Base-by-base conservation (phyloP, 305 asterid genomes). In the Fraxinus paxiana region DNA sequence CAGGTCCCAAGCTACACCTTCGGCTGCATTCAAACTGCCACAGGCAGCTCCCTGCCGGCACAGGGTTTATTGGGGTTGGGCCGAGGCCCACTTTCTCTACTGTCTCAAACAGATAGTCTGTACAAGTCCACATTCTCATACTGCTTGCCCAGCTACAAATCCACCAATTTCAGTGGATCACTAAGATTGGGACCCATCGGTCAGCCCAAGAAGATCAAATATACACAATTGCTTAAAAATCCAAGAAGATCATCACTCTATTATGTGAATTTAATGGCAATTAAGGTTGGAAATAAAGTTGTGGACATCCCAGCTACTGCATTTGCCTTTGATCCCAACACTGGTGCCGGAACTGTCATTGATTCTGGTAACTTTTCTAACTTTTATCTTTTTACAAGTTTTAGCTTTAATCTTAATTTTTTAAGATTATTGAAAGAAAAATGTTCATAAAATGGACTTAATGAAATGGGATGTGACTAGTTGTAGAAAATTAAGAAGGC, bases 41-140 rank as follows among this genome's bases (percentile, higher is more conserved):
- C 88, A 0, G 98, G 97, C 7, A 76, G 84, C 1, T 87, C 96
- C 9, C 31, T 87, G 1, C 98, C 98, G 17, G 87, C 91, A 0
- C 98, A 94, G 75, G 98, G 98, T 0, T 79, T 94, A 10, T 79
- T 94, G 81, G 98, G 93, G 33, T 83, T 94, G 84, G 98, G 98
- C 56, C 89, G 97, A 28, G 97, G 97, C 76, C 87, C 90, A 34
- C 46, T 92, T 17, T 94, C 98, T 4, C 86, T 94, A 1, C 4
- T 90, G 78, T 76, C 92, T 77, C 98, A 94, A 71, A 70, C 95
- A 1, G 76, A 85, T 0, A 78, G 83, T 38, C 87, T 93, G 1
- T 94, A 91, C 83, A 76, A 86, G 84, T 92, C 95, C 85, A 92
- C 90, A n/a, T 94, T 94, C 87, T 94, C 98, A 3, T 94, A 94